Conservation (phyloP, 805 yeast genomes). For the Wickerhamomyces rabaulensis region DNA sequence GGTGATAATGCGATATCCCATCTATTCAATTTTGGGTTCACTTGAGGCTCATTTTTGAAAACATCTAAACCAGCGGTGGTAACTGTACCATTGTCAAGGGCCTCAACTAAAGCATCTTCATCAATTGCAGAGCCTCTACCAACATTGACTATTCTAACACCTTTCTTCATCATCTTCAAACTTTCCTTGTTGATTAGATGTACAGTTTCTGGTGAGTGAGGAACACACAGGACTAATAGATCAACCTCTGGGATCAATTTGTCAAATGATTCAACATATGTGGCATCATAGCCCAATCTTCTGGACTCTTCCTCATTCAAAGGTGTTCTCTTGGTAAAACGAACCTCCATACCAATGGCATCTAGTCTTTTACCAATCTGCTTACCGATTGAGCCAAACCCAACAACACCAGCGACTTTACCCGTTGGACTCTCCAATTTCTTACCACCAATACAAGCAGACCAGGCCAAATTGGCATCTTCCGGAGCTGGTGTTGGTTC, state of each 20-base stretch:
- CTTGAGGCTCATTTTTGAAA: constrained; percentile 55
- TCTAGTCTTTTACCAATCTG: constrained; percentile 52
- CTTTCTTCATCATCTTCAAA: constrained; percentile 42
- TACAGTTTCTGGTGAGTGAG: constrained; percentile 54
- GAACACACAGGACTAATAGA: constrained; percentile 60
- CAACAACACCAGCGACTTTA: constrained; percentile 58
- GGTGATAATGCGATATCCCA: constrained; percentile 65
- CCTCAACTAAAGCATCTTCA: constrained; percentile 59
- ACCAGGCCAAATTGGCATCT: constrained; percentile 33
- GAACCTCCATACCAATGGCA: constrained; percentile 59
- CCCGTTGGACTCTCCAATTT: constrained; percentile 47
- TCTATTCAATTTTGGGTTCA: constrained; percentile 47
- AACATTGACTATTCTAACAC: constrained; percentile 63
- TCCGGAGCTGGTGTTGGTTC: constrained; percentile 24
- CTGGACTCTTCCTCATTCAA: constrained; percentile 31
- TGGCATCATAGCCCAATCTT: constrained; percentile 39
- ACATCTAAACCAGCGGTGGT: constrained; percentile 72
- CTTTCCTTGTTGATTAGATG: constrained; percentile 47
- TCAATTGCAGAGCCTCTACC: constrained; percentile 72
- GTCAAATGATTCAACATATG: constrained; percentile 41
- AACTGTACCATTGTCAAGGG: constrained; percentile 54
- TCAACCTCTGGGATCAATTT: constrained; percentile 40
- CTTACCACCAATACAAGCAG: constrained; percentile 42
- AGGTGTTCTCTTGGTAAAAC: constrained; percentile 52
- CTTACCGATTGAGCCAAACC: constrained; percentile 74